Conservation (phyloP, 1,284 basidiomycete species). For the Gomphus sp. region DNA sequence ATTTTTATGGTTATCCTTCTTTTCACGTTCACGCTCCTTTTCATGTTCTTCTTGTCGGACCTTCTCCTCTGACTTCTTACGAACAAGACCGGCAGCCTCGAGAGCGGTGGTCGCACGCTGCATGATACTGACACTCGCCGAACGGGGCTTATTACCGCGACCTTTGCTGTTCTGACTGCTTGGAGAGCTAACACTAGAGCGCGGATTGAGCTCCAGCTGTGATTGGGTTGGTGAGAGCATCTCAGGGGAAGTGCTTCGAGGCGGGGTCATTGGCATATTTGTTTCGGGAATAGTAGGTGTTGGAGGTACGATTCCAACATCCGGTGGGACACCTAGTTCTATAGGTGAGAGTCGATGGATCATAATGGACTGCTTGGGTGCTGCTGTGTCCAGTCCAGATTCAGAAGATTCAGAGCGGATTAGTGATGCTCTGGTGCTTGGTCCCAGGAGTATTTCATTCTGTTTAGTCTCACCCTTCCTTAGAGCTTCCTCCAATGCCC, state of each 20-base stretch:
- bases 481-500: conserved; percentile 37
- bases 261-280: conserved; percentile 39
- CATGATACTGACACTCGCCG: conserved; percentile 87
- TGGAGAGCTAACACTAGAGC: conserved; percentile 1
- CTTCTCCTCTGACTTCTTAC: conserved; percentile 70
- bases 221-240: conserved; percentile 34
- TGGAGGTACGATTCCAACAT: conserved; percentile 61
- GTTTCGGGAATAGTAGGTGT: conserved; percentile 50
- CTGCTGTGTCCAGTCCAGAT: not conserved
- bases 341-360: not conserved
- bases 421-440: conserved; percentile 1
- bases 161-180: not conserved
- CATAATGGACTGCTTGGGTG: not conserved
- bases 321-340: conserved; percentile 31
- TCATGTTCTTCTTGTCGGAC: conserved; percentile 49
- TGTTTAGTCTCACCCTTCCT: conserved; percentile 22
- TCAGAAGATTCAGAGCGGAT: not conserved
- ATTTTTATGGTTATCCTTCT: conserved; percentile 28
- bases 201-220: not conserved
- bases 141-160: conserved; percentile 47
- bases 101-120: conserved; percentile 83
- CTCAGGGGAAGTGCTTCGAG: conserved; percentile 37
- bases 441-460: conserved; percentile 1
- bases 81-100: conserved; percentile 67
- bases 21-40: conserved; percentile 29